These are phyloP conservation scores for Cladosporium phlei DNA, from an alignment of 2,329 filamentous ascomycete species.

Conservation along the genomic window DNA sequence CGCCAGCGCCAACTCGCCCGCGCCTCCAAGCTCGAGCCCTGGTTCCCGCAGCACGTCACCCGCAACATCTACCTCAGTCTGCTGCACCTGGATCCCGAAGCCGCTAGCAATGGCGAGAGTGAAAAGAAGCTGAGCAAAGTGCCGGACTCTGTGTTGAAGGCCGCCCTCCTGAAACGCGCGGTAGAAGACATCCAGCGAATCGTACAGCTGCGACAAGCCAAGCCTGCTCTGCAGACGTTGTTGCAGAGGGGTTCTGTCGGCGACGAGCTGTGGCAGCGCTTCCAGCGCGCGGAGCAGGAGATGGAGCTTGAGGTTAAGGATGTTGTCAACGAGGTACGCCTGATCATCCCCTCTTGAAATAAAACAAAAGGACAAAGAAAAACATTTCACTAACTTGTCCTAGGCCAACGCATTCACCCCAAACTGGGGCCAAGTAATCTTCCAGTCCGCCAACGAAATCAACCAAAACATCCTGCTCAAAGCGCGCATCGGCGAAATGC, in stretches of 20 bases:
- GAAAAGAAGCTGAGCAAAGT: constrained; percentile 63
- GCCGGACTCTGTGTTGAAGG: constrained; percentile 80
- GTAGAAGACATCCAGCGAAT: constrained; percentile 91
- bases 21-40: constrained; percentile 81
- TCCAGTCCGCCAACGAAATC: constrained; percentile 97
- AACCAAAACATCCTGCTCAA: constrained; percentile 76
- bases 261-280: constrained; percentile 92
- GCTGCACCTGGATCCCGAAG: constrained; percentile 65
- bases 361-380: neutral
- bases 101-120: constrained; percentile 48
- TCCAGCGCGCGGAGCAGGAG: constrained; percentile 88
- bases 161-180: constrained; percentile 81
- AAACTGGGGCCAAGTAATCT: constrained; percentile 90
- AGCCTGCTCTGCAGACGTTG: constrained; percentile 77
- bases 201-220: constrained; percentile 80
- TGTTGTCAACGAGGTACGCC: constrained; percentile 78
- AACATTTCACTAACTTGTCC: neutral
- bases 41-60: constrained; percentile 87
- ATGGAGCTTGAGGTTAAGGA: constrained; percentile 95
- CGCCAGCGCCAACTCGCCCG: constrained; percentile 79
- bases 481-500: constrained; percentile 68
- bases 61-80: constrained; percentile 93
- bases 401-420: constrained; percentile 86
- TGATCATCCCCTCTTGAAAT: neutral
- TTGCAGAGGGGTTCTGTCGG: constrained; percentile 88